Conservation (phyloP, 1,139 yeast genomes). For the Kodamaea plutei region DNA sequence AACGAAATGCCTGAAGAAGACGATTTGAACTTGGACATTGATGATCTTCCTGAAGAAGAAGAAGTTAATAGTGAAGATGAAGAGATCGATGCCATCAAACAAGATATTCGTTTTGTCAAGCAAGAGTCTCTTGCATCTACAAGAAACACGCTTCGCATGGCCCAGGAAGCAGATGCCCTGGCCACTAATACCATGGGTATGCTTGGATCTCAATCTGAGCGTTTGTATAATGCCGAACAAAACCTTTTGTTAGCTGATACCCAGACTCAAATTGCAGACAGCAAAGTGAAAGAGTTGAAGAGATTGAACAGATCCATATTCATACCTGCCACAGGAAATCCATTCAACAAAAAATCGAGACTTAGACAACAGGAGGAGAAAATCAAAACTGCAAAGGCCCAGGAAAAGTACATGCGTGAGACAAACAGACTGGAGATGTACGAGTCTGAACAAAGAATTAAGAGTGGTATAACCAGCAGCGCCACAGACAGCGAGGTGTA, state of each 20-base stretch:
- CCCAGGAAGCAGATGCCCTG: constrained; percentile 87
- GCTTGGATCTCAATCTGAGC: constrained; percentile 88
- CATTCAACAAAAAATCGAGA: constrained; percentile 80
- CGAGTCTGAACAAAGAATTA: constrained; percentile 44
- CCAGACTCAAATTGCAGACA: constrained; percentile 79
- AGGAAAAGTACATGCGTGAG: constrained; percentile 52
- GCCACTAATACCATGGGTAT: constrained; percentile 89
- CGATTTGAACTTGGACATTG: constrained; percentile 40
- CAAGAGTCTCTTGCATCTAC: constrained; percentile 86
- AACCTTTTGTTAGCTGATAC: constrained; percentile 74
- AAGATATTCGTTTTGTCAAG: constrained; percentile 79
- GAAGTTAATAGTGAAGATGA: constrained; percentile 62
- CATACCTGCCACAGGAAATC: constrained; percentile 77
- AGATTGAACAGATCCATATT: constrained; percentile 79
- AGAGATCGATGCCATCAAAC: constrained; percentile 84
- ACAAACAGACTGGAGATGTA: constrained; percentile 41
- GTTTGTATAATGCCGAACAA: constrained; percentile 74
- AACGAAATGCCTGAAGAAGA: constrained; percentile 36
- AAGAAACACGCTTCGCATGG: constrained; percentile 80
- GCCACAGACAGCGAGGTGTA: constrained; percentile 38
- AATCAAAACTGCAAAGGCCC: constrained; percentile 61
- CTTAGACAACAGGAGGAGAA: constrained; percentile 71
- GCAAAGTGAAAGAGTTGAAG: constrained; percentile 75
- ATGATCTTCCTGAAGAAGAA: constrained; percentile 39
- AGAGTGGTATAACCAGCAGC: constrained; percentile 37